These are phyloP conservation scores for Schizonepeta tenuifolia DNA, from an alignment of 257 asterid species.

Conservation along the genomic window DNA sequence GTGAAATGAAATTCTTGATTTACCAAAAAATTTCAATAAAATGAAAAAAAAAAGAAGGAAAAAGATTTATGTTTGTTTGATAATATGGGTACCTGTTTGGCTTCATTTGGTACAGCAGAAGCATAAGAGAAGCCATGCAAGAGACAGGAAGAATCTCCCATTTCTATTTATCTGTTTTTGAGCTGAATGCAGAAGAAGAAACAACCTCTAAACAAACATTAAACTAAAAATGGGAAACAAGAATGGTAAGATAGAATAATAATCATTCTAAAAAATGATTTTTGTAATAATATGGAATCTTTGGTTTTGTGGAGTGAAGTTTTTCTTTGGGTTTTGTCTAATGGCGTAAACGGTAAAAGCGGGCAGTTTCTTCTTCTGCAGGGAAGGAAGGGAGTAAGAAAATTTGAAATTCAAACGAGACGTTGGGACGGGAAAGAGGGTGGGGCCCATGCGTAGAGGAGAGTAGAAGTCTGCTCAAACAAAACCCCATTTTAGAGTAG, in stretches of 20 bases:
- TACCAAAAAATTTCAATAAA: not conserved
- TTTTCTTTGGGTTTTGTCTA: constrained; percentile 5
- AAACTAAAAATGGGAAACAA: constrained; percentile 26
- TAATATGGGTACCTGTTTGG: constrained; percentile 54
- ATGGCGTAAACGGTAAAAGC: constrained; percentile 17
- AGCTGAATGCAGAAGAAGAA: constrained; percentile 24
- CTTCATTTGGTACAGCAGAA: constrained; percentile 64
- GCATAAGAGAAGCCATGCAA: constrained; percentile 79
- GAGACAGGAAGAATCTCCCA: constrained; percentile 88
- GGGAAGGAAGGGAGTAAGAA: constrained; percentile 16
- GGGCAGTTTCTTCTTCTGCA: not conserved
- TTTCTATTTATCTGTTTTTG: constrained; percentile 23
- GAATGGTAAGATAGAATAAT: constrained; percentile 8
- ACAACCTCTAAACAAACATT: constrained; percentile 25
- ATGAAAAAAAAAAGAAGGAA: not conserved
- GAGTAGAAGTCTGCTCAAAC: constrained; percentile 25
- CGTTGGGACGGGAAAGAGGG: constrained; percentile 45
- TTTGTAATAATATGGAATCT: constrained; percentile 3
- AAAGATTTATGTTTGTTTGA: not conserved
- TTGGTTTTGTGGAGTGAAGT: not conserved
- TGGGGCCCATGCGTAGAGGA: constrained; percentile 42
- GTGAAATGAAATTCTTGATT: too few species aligned
- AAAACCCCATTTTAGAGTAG: constrained; percentile 9
- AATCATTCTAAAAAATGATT: not conserved
- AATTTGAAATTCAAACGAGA: constrained; percentile 82